Base-by-base conservation (phyloP, 2,329 filamentous ascomycete genomes). In the Fusarium irregulare region DNA sequence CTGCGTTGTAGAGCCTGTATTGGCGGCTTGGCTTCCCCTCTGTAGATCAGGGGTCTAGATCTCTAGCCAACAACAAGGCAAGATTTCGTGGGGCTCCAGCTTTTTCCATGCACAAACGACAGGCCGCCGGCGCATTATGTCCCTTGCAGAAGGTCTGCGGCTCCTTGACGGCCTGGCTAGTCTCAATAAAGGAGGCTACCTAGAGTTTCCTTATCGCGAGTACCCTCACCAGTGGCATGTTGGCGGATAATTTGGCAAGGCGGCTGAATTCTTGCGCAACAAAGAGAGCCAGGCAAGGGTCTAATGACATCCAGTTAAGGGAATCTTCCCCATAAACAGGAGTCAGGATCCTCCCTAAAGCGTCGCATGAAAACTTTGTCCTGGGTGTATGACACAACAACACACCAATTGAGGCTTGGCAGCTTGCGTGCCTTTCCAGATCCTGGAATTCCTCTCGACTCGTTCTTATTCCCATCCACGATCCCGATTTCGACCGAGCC, bases 401-500 rank as follows among this genome's bases (percentile, higher is more conserved):
- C 18, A n/a, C 34, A 44, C 40, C 47, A 28, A 28, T 42, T n/a
- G 23, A 41, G 54, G 44, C 44, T 63, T 64, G 47, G 54, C 53
- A 59, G 44, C 45, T 56, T 63, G 53, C 56, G 21, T 55, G 53
- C 57, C 54, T 47, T 27, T 25, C 34, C 20, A 34, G 60, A 66
- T 37, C 54, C 51, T 45, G 49, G 21, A 46, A 30, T 23, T 23
- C 11, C 21, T 49, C 51, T 45, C 44, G 49, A 48, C 49, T 67
- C 47, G 41, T 61, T 47, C n/a, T 47, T 73, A 61, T 73, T 69
- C 66, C 53, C 48, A 16, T 40, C 18, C 25, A 51, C 18, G 44
- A 56, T 71, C 49, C 73, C 73, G 73, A 74, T 13, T 75, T 73
- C 74, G 62, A 57, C 73, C 73, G 73, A 69, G 51, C 73, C 64